Evolutionary conservation across 805 yeast genomes (phyloP).

Genomic region (Candida xiaguanensis): DNA sequence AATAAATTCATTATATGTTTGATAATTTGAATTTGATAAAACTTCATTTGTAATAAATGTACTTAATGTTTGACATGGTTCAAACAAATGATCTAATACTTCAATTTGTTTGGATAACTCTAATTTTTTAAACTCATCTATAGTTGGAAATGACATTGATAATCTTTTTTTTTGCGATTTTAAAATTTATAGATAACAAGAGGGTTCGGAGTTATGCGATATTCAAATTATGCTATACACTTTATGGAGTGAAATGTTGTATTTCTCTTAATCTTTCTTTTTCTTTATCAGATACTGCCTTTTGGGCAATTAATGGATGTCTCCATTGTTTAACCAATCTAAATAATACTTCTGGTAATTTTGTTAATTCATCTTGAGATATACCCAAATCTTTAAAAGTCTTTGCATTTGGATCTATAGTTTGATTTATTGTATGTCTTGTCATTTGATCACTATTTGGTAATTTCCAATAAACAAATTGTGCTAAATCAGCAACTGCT

Average conservation of each 20-base stretch:
- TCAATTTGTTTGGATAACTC: slow-evolving; percentile 25
- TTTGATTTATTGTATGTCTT: slow-evolving; percentile 68
- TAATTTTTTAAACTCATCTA: slow-evolving; percentile 17
- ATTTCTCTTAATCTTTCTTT: slow-evolving; percentile 40
- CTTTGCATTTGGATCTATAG: slow-evolving; percentile 54
- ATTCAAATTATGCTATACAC: not conserved
- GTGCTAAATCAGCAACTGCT: slow-evolving; percentile 41
- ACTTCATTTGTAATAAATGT: slow-evolving; percentile 27
- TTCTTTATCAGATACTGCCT: slow-evolving; percentile 39
- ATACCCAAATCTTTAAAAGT: slow-evolving; percentile 73
- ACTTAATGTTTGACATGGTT: slow-evolving; percentile 52
- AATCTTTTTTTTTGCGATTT: not conserved
- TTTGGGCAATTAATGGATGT: slow-evolving; percentile 47
- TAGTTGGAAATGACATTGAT: slow-evolving; percentile 24
- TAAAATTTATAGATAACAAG: too few relatives aligned
- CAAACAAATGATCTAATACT: slow-evolving; percentile 57
- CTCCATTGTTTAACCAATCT: slow-evolving; percentile 47
- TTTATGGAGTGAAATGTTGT: slow-evolving; percentile 34
- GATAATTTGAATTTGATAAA: slow-evolving; percentile 14
- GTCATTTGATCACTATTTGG: slow-evolving; percentile 71
- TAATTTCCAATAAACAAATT: slow-evolving; percentile 42
- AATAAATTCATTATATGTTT: slow-evolving; percentile 36
- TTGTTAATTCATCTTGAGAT: slow-evolving; percentile 26
- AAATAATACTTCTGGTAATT: slow-evolving; percentile 42
- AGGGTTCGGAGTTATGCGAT: slow-evolving; percentile 2